Base-by-base conservation (phyloP, 1,284 basidiomycete genomes). In the Cystobasidium pallidum region DNA sequence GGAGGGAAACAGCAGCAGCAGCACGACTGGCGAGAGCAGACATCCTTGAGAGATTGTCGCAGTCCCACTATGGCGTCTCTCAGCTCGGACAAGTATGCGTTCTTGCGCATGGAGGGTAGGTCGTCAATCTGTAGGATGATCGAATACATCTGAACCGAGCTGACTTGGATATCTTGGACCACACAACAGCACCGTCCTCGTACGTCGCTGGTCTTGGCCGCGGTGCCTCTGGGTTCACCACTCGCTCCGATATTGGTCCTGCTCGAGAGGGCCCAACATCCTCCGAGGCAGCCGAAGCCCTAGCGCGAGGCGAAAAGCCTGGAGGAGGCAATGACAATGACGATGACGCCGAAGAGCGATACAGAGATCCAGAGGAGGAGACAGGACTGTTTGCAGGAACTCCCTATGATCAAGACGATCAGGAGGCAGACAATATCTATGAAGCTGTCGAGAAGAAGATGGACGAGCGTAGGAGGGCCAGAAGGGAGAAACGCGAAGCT, bases 351-450 rank as follows among this genome's bases (percentile, higher is more conserved):
- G 89, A 89, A 0, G 92, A 94, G 8, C 89, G 90, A 78, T 92
- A 91, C 78, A 92, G 96, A 81, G 95, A 99, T 81, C 95, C 94
- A 6, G 96, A 99, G 80, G 95, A 98, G 80, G 94, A 99, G 83
- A 90, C 89, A 73, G 95, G 94, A 43, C 86, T 99, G 8, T 98
- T 99, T 80, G 92, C 94, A 0, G 93, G 78, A 70, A 47, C 90
- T 8, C 92, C 92, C 0, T 98, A 99, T 81, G 95, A 99, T 80
- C 89, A 91, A 66, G 95, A 99, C 77, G 96, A 99, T 76, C 94
- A 97, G 79, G 95, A 98, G 80, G 96, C 95, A 0, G 95, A 99
- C 81, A 86, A 86, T 77, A 96, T 98, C 67, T 99, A 96, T 82
- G 94, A 96, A 30, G 79, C 83, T 26, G 93, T 98, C 2, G 94